Percentiles rank a stretch among this genome's conserved stretches.
Evolutionary conservation across 2,329 filamentous ascomycete species (phyloP).

Genomic region (Pyricularia grisea): DNA sequence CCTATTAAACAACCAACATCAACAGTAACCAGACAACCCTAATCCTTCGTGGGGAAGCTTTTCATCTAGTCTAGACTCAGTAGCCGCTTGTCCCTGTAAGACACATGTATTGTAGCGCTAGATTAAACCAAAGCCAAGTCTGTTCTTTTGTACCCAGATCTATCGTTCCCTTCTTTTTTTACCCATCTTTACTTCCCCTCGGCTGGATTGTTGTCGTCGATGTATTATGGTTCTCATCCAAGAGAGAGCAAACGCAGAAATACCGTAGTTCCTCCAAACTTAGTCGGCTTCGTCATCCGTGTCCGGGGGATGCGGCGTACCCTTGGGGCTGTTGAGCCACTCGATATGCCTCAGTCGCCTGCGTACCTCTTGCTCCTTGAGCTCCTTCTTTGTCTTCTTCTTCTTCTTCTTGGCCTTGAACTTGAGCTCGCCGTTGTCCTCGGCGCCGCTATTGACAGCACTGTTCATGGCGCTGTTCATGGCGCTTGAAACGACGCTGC

Average conservation of each 20-base stretch:
- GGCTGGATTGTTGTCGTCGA: background rate
- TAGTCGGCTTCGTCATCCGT: slow-evolving; percentile 58
- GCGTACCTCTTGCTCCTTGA: slow-evolving; percentile 87
- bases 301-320: slow-evolving; percentile 66
- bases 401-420: slow-evolving; percentile 92
- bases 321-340: slow-evolving; percentile 79
- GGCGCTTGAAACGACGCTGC: slow-evolving; percentile 43
- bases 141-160: background rate
- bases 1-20: background rate
- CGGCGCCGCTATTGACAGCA: slow-evolving; percentile 70
- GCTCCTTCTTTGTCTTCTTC: slow-evolving; percentile 95
- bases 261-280: background rate
- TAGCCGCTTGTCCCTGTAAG: background rate
- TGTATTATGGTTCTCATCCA: background rate
- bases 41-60: background rate
- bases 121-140: background rate
- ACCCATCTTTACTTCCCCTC: background rate
- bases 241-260: background rate
- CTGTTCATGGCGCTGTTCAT: slow-evolving; percentile 50
- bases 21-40: background rate
- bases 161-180: background rate
- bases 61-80: background rate
- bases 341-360: slow-evolving; percentile 78
- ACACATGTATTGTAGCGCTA: background rate
- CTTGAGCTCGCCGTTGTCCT: slow-evolving; percentile 68